These are phyloP conservation scores for Ceratocystiopsis minuta DNA, from an alignment of 2,329 filamentous ascomycete species.

Conservation along the genomic window DNA sequence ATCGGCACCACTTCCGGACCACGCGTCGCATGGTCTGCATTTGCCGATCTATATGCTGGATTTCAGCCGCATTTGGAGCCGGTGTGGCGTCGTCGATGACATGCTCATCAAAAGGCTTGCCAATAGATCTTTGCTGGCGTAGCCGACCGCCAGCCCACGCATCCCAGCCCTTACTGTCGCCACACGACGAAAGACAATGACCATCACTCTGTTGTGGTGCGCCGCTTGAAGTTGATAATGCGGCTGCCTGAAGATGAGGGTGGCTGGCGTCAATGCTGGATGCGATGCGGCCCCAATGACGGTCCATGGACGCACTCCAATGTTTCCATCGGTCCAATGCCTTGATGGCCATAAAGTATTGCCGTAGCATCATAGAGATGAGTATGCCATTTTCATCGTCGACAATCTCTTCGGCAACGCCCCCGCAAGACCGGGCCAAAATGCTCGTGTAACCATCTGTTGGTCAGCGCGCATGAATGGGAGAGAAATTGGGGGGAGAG, in stretches of 20 bases:
- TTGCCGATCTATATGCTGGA: slow-evolving; percentile 24
- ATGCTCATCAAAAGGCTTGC: slow-evolving; percentile 25
- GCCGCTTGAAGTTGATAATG: not conserved
- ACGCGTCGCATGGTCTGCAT: slow-evolving; percentile 49
- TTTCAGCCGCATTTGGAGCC: slow-evolving; percentile 22
- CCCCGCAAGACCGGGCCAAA: slow-evolving; percentile 59
- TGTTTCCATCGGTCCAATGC: slow-evolving; percentile 65
- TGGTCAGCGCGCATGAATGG: not conserved
- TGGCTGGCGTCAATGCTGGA: slow-evolving; percentile 36
- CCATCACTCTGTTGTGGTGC: not conserved
- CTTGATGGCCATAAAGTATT: slow-evolving; percentile 79
- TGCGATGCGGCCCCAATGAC: slow-evolving; percentile 51
- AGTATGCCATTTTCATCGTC: slow-evolving; percentile 75
- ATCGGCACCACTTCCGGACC: slow-evolving; percentile 53
- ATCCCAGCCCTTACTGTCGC: slow-evolving; percentile 15
- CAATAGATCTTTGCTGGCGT: slow-evolving; percentile 16
- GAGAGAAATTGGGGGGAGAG: not conserved
- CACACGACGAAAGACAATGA: not conserved
- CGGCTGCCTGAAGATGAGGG: slow-evolving; percentile 24
- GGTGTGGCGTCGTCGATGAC: slow-evolving; percentile 19
- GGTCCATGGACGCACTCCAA: slow-evolving; percentile 42
- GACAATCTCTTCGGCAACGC: slow-evolving; percentile 58
- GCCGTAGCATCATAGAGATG: slow-evolving; percentile 69
- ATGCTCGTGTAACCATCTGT: slow-evolving; percentile 61
- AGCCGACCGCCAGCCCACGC: slow-evolving; percentile 20